These are phyloP conservation scores for Athelia sp. DNA, from an alignment of 1,284 basidiomycete species.

Conservation along the genomic window DNA sequence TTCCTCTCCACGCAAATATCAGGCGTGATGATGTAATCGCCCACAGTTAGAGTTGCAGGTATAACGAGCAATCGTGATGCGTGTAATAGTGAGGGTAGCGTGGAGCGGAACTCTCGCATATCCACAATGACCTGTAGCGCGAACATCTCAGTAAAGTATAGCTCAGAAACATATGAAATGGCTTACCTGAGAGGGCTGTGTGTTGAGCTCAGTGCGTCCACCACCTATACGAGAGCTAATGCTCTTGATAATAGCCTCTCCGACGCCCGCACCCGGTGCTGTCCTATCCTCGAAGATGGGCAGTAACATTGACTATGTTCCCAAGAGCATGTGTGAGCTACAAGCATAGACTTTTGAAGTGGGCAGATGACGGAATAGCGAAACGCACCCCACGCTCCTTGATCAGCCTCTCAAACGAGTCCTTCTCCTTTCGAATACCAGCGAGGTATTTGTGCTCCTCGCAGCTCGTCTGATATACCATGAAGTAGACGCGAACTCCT, in stretches of 20 bases:
- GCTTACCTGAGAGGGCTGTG: slow-evolving; percentile 66
- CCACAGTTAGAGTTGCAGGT: slow-evolving; percentile 89
- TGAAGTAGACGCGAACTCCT: slow-evolving; percentile 90
- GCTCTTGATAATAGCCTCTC: slow-evolving; percentile 72
- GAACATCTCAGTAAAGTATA: neutral
- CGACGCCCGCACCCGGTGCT: slow-evolving; percentile 27
- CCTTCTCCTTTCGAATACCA: slow-evolving; percentile 86
- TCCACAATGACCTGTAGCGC: slow-evolving; percentile 82
- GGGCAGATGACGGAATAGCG: neutral
- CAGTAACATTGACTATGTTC: slow-evolving; percentile 79
- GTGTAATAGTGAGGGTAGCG: slow-evolving; percentile 87
- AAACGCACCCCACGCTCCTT: slow-evolving; percentile 81
- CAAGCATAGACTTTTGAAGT: too few species aligned
- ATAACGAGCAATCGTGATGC: slow-evolving; percentile 78
- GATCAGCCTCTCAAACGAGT: slow-evolving; percentile 92
- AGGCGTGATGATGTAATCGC: slow-evolving; percentile 94
- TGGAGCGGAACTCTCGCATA: slow-evolving; percentile 94
- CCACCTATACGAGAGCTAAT: slow-evolving; percentile 89
- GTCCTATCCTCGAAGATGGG: slow-evolving; percentile 78
- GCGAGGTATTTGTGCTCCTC: slow-evolving; percentile 96
- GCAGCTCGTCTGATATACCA: slow-evolving; percentile 88
- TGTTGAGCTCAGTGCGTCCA: slow-evolving; percentile 66
- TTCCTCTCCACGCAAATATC: slow-evolving; percentile 97
- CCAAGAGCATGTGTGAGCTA: slow-evolving; percentile 1
- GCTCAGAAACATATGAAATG: neutral